A percentile compares a stretch with the other conserved stretches of the same genome.
phyloP scores from a whole-genome alignment of 2,329 filamentous ascomycete species.

The Lachnellula subtilissima region DNA sequence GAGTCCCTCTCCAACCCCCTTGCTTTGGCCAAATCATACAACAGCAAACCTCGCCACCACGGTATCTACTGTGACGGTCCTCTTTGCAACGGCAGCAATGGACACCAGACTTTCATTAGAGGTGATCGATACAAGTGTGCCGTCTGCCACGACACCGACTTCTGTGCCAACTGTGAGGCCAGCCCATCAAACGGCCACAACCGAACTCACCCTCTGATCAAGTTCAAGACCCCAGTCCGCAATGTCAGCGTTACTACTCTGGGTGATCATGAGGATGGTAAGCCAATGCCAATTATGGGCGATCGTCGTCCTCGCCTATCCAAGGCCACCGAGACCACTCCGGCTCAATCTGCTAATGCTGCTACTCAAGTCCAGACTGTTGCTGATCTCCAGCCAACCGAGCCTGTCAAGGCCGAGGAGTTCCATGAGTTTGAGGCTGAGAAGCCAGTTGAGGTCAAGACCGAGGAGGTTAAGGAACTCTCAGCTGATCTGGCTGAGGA shows the following conservation, averaged over 20 bases:
- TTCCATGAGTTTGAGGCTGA: slow-evolving; percentile 26
- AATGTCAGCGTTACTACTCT: slow-evolving; percentile 82
- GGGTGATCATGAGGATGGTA: slow-evolving; percentile 68
- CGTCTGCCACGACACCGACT: slow-evolving; percentile 90
- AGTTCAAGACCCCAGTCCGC: slow-evolving; percentile 89
- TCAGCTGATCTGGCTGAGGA: slow-evolving; percentile 26
- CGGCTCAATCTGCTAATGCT: slow-evolving; percentile 45
- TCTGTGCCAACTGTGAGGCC: slow-evolving; percentile 91
- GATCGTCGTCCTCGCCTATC: slow-evolving; percentile 47
- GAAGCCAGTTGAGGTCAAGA: slow-evolving; percentile 24
- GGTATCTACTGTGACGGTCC: slow-evolving; percentile 96
- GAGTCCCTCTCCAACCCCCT: slow-evolving; percentile 52
- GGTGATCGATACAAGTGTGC: slow-evolving; percentile 96
- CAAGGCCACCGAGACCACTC: slow-evolving; percentile 47
- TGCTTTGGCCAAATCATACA: slow-evolving; percentile 39
- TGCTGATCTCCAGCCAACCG: slow-evolving; percentile 63
- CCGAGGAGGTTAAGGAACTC: slow-evolving; percentile 32
- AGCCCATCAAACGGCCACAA: slow-evolving; percentile 82
- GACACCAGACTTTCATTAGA: slow-evolving; percentile 65
- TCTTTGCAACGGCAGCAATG: slow-evolving; percentile 62
- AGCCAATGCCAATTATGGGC: slow-evolving; percentile 64
- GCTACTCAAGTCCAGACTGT: slow-evolving; percentile 66
- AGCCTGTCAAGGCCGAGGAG: slow-evolving; percentile 36
- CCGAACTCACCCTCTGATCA: slow-evolving; percentile 92
- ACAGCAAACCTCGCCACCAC: slow-evolving; percentile 55